Evolutionary conservation across 228 moss, liverwort and hornwort species (phyloP), one percentile per base, ranked within the genome.

Genomic region (Sphagnum fallax): DNA sequence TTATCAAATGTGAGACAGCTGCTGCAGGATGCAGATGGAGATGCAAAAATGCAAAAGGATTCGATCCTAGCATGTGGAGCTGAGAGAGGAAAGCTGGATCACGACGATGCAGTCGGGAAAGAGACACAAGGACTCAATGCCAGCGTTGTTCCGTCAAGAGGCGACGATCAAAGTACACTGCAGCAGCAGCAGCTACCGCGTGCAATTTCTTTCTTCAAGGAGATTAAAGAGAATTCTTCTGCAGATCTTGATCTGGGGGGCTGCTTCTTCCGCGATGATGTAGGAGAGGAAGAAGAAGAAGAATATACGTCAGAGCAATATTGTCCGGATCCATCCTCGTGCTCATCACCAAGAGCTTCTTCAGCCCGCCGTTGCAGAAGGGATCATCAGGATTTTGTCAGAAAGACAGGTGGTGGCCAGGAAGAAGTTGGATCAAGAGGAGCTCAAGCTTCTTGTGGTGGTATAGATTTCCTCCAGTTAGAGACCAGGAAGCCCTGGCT

Each of bases 1-100:
- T 53, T 66, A 13, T 32, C 32, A 32, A 32, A 2, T 50, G 48
- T 67, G 32, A 62, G 4, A 61, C 14, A 62, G 72, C n/a, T 82
- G 78, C 82, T 79, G 86, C 77, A 69, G 6, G 68, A 66, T 50
- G 63, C 65, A 32, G 32, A 32, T 32, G 32, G 0, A 49, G 75
- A 70, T 57, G 47, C 69, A 49, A 71, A 60, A 60, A 53, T 13
- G 4, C 47, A 55, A 10, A 53, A 62, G 9, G 74, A 74, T 76
- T 65, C 74, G 47, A 50, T 67, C 10, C 75, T 49, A 68, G 75
- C 57, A 52, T 15, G 16, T 48, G 69, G 71, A 71, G 61, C 69
- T 16, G 71, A 50, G 16, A 52, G 65, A 62, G 76, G 67, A 64
- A 32, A 53, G 49, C 15, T 10, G 49, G 72, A 53, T 8, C 74